Conservation (phyloP, 805 yeast genomes). For the Yamadazyma insecticola region DNA sequence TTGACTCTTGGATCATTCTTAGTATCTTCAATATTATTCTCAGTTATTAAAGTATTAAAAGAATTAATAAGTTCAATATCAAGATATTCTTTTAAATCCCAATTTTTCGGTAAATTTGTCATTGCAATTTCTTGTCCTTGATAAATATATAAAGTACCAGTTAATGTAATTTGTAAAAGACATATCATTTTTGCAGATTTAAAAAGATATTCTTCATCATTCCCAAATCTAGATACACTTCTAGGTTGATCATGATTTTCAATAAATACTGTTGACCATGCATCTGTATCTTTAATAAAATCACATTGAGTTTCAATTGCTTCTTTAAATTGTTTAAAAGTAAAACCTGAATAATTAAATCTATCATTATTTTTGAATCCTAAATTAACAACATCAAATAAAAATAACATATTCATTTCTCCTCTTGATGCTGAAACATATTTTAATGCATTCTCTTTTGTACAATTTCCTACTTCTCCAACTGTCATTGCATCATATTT, state of each 20-base stretch:
- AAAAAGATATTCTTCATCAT: conserved; percentile 27
- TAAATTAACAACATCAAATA: conserved; percentile 28
- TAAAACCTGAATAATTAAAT: conserved; percentile 28
- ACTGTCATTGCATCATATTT: conserved; percentile 53
- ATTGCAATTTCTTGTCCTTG: conserved; percentile 62
- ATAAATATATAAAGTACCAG: conserved; percentile 53
- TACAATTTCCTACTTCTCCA: conserved; percentile 48
- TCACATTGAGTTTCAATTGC: conserved; percentile 30
- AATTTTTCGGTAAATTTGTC: conserved; percentile 42
- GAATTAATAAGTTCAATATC: conserved; percentile 47
- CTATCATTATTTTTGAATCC: conserved; percentile 38
- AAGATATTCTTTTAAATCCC: conserved; percentile 47
- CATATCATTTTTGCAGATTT: conserved; percentile 47
- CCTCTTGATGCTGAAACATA: conserved; percentile 37
- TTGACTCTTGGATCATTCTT: conserved; percentile 7
- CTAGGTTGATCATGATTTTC: conserved; percentile 62
- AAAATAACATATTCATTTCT: conserved; percentile 35
- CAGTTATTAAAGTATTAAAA: conserved; percentile 24
- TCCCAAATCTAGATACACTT: conserved; percentile 48
- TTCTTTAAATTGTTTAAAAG: conserved; percentile 37
- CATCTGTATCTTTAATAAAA: conserved; percentile 46
- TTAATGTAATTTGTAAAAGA: conserved; percentile 39
- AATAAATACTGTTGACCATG: conserved; percentile 52
- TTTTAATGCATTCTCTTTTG: conserved; percentile 38
- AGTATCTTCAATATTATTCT: conserved; percentile 20